phyloP scores from a whole-genome alignment of 805 yeast species.

The Teunomyces tritomae region DNA sequence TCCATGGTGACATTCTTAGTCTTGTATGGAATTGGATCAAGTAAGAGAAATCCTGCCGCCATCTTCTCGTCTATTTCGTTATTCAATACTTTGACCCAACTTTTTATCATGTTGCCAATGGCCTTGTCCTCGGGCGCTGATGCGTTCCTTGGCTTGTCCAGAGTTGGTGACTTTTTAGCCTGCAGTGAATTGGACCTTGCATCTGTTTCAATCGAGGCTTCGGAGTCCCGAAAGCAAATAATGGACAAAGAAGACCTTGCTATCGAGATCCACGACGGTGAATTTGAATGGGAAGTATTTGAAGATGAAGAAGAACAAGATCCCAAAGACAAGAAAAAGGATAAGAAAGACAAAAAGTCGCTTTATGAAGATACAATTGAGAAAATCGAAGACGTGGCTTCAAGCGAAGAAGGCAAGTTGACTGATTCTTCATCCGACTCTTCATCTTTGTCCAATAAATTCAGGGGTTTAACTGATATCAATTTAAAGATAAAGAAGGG shows the following conservation, averaged over 20 bases:
- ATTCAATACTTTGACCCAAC: slow-evolving; percentile 59
- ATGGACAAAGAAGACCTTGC: slow-evolving; percentile 39
- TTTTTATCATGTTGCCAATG: slow-evolving; percentile 67
- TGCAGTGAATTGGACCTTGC: slow-evolving; percentile 41
- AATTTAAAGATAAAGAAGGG: slow-evolving; percentile 55
- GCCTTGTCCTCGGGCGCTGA: slow-evolving; percentile 69
- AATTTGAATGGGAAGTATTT: slow-evolving; percentile 63
- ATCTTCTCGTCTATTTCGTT: slow-evolving; percentile 70
- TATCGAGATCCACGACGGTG: slow-evolving; percentile 49
- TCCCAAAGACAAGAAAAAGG: slow-evolving; percentile 19
- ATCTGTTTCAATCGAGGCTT: slow-evolving; percentile 25
- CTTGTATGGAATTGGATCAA: slow-evolving; percentile 29
- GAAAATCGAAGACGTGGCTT: slow-evolving; percentile 3
- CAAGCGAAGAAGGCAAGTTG: slow-evolving; percentile 3
- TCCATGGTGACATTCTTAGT: slow-evolving; percentile 56
- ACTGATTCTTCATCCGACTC: slow-evolving; percentile 5
- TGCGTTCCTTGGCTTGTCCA: slow-evolving; percentile 57
- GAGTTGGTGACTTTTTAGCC: slow-evolving; percentile 55
- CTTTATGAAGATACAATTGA: slow-evolving; percentile 21
- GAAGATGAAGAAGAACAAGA: slow-evolving; percentile 16
- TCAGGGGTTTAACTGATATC: slow-evolving; percentile 49
- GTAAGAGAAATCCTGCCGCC: slow-evolving; percentile 51
- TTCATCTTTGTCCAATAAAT: slow-evolving; percentile 11
- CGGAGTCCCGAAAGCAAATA: slow-evolving; percentile 14
- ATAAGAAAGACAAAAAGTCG: slow-evolving; percentile 8